A percentile compares a stretch with the other conserved stretches of the same genome.
phyloP scores from a whole-genome alignment of 331 rosid genomes.

The Phaseolus coccineus region DNA sequence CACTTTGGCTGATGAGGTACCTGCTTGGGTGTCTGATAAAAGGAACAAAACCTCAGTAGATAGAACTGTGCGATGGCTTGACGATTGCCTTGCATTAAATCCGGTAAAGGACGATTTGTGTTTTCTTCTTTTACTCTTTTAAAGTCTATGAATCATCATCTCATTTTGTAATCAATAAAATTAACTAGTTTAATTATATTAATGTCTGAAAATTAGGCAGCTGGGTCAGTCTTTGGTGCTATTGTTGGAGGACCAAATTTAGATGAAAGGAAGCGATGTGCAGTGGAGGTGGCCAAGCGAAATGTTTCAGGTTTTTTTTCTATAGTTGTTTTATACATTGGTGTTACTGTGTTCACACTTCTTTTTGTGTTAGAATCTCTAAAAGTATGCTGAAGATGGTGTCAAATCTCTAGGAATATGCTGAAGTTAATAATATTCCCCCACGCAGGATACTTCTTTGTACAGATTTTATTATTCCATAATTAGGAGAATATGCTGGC shows the following conservation, averaged over 20 bases:
- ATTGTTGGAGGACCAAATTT: constrained; percentile 84
- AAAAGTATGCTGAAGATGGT: too few relatives aligned
- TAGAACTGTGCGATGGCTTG: constrained; percentile 93
- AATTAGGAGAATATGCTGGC: too few relatives aligned
- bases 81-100: constrained; percentile 75
- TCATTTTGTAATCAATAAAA: constrained; percentile 12
- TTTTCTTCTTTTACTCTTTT: constrained; percentile 22
- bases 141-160: background rate
- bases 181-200: constrained; percentile 25
- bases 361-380: background rate
- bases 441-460: too few relatives aligned
- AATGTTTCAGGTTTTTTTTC: constrained; percentile 73
- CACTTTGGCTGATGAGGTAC: constrained; percentile 95
- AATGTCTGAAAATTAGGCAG: constrained; percentile 58
- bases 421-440: too few relatives aligned
- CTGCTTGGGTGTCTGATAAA: constrained; percentile 84
- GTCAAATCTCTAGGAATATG: too few relatives aligned
- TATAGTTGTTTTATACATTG: background rate
- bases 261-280: constrained; percentile 83
- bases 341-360: background rate
- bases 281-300: constrained; percentile 80
- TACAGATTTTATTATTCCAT: too few relatives aligned
- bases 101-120: constrained; percentile 52
- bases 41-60: constrained; percentile 88
- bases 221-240: constrained; percentile 83